These are phyloP conservation scores for Linnemannia elongata DNA, from an alignment of 192 early-diverging fungal genomes.

Conservation along the genomic window DNA sequence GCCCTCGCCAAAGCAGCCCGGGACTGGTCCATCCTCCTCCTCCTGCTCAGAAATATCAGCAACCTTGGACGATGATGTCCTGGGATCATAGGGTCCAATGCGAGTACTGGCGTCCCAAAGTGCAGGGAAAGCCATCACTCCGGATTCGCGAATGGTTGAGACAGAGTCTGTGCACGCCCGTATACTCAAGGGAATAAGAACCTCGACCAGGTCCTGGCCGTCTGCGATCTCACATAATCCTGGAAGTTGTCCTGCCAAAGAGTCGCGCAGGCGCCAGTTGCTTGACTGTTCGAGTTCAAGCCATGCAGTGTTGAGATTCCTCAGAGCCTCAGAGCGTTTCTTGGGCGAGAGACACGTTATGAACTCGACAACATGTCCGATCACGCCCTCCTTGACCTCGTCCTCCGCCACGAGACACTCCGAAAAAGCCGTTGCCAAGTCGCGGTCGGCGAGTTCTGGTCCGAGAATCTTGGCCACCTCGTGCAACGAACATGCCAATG, in stretches of 20 bases:
- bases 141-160: constrained; percentile 68
- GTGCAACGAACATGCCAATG: constrained; percentile 71
- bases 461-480: constrained; percentile 72
- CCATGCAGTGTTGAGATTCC: constrained; percentile 76
- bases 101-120: constrained; percentile 37
- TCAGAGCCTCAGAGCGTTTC: constrained; percentile 75
- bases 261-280: constrained; percentile 83
- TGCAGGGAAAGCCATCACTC: constrained; percentile 55
- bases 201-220: constrained; percentile 69
- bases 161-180: constrained; percentile 65
- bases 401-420: constrained; percentile 66
- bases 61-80: not conserved
- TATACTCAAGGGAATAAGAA: constrained; percentile 77
- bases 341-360: constrained; percentile 72
- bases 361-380: constrained; percentile 78
- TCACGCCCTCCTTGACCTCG: constrained; percentile 79
- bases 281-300: constrained; percentile 69
- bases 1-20: constrained; percentile 41
- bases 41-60: not conserved
- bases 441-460: constrained; percentile 66
- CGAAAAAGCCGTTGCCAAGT: constrained; percentile 66
- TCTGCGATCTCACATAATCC: constrained; percentile 75
- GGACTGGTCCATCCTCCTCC: constrained; percentile 11
- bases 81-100: constrained; percentile 23
- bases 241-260: constrained; percentile 78